phyloP scores from a whole-genome alignment of 306 rosid species.

The Vigna mungo region DNA sequence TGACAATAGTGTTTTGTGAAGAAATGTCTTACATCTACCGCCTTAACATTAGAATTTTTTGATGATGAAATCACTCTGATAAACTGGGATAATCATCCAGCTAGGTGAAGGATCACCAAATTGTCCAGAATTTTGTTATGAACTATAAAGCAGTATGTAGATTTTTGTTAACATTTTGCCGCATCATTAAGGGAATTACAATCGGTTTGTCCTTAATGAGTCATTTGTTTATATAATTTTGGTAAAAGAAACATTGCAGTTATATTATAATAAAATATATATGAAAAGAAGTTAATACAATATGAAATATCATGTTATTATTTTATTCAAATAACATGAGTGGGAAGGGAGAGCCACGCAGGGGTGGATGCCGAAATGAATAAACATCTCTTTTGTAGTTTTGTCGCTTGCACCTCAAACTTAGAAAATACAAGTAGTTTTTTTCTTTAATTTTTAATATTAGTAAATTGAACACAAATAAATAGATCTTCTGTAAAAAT shows the following conservation, averaged over 20 bases:
- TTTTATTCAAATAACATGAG: too few relatives aligned
- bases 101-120: constrained; percentile 12
- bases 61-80: constrained; percentile 30
- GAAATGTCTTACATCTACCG: constrained; percentile 9
- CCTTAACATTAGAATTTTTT: background rate
- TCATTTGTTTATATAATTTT: background rate
- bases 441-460: too few relatives aligned
- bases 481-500: too few relatives aligned
- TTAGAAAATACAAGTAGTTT: too few relatives aligned
- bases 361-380: too few relatives aligned
- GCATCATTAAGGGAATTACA: background rate
- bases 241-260: background rate
- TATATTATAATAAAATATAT: background rate
- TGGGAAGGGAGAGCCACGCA: too few relatives aligned
- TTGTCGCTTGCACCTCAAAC: too few relatives aligned
- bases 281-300: background rate
- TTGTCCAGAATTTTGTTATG: constrained; percentile 49
- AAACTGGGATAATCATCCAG: constrained; percentile 39
- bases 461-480: too few relatives aligned
- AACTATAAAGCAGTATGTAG: constrained; percentile 37
- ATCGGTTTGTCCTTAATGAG: constrained; percentile 14
- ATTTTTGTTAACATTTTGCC: constrained; percentile 9
- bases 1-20: constrained; percentile 28
- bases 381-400: too few relatives aligned
- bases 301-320: background rate